Base-by-base conservation (phyloP, 2,329 filamentous ascomycete genomes). In the Passalora sequoiae region DNA sequence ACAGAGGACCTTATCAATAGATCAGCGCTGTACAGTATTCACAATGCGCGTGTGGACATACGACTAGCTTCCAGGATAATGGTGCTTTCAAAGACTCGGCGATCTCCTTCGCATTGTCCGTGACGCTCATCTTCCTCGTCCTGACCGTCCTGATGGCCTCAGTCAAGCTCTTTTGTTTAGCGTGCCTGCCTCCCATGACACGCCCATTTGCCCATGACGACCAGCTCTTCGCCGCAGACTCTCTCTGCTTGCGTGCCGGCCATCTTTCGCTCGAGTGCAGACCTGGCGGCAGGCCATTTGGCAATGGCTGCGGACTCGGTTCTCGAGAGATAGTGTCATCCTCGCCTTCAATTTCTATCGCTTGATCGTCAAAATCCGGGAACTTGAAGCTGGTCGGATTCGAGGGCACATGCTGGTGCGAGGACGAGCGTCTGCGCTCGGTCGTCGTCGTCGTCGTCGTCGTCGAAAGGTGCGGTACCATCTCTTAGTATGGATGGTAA, bases 51-150 rank as follows among this genome's bases (percentile, higher is more conserved):
- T n/a, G n/a, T 40, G 20, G 22, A 67, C 71, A 32, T 84, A 96
- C 91, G 66, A 95, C 80, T 51, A 97, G 79, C 67, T 76, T 89
- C 49, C 86, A 83, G 10, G 91, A 97, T 22, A 98, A 76, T 4
- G 92, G 92, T 28, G 89, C 91, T 61, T 84, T 86, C 47, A 98
- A 76, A 40, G 89, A 89, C 65, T 92, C 87, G 32, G 89, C 89
- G 58, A 98, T 80, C 67, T 97, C 91, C 48, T 94, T 87, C 42
- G 89, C 89, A 68, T 94, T 95, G 63, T 91, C 86, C 69, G 83
- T 89, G 58, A 96, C 83, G 65, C 89, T 97, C 39, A 80, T 86
- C 58, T 83, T 86, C 13, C 50, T 39, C 27, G 78, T 82, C 53
- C 88, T 76, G 57, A 96, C 91, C 3, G 81, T 89, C 56, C 79